Evolutionary conservation across 768 basidiomycete species (phyloP).

Genomic region (Sporobolomyces roseus): DNA sequence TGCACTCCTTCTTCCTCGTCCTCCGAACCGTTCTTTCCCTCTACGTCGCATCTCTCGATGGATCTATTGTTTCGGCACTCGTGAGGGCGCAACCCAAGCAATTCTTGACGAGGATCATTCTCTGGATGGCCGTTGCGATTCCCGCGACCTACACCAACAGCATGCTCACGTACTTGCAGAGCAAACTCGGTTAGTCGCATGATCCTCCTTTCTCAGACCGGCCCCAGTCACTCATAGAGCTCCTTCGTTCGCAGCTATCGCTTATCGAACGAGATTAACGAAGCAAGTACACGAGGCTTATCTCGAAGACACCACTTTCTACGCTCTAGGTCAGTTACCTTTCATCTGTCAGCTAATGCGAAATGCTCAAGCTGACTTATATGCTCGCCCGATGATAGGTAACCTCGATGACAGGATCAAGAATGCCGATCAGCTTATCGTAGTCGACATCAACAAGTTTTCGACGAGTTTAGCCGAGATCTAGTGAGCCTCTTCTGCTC

Average conservation of each 20-base stretch:
- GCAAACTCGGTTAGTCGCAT: conserved; percentile 59
- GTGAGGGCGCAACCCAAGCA: conserved; percentile 75
- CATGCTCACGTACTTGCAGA: conserved; percentile 62
- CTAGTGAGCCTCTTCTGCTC: no score
- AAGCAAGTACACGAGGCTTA: conserved; percentile 76
- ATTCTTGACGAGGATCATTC: conserved; percentile 78
- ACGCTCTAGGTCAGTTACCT: conserved; percentile 71
- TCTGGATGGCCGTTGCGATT: conserved; percentile 79
- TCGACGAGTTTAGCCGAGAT: conserved; percentile 85
- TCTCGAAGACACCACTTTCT: conserved; percentile 83
- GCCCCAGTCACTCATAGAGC: background rate
- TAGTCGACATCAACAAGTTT: conserved; percentile 91
- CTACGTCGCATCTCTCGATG: conserved; percentile 90
- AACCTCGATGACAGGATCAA: conserved; percentile 94
- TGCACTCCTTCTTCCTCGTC: conserved; percentile 84
- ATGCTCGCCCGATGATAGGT: conserved; percentile 52
- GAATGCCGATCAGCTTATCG: conserved; percentile 97
- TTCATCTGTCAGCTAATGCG: conserved; percentile 6
- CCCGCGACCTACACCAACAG: conserved; percentile 83
- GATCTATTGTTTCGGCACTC: conserved; percentile 87
- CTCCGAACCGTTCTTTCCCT: conserved; percentile 86
- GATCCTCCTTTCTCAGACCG: background rate
- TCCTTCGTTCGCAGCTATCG: conserved; percentile 56
- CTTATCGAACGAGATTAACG: conserved; percentile 81
- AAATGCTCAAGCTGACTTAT: conserved; percentile 7